A percentile compares a stretch with the other conserved stretches of the same genome.
phyloP scores from a whole-genome alignment of 2,329 filamentous ascomycete genomes.

The Eutypella sp. region DNA sequence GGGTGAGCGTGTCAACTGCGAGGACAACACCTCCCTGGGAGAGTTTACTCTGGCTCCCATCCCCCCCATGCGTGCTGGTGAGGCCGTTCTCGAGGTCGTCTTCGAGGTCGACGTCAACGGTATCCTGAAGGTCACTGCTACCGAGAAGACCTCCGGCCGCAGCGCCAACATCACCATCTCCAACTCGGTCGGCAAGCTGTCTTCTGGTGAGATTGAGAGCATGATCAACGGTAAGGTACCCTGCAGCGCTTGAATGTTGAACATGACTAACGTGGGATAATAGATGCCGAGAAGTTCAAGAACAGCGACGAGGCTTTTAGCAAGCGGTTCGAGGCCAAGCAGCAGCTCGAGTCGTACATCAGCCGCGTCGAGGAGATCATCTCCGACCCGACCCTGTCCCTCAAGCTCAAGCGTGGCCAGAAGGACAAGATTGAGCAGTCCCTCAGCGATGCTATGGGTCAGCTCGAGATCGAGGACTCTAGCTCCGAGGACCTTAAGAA shows the following conservation, averaged over 20 bases:
- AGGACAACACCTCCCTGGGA: constrained; percentile 95
- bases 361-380: constrained; percentile 98
- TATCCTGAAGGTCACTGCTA: constrained; percentile 98
- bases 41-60: constrained; percentile 93
- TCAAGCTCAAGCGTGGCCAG: constrained; percentile 98
- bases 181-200: constrained; percentile 99
- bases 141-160: constrained; percentile 97
- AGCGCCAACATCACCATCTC: constrained; percentile 99
- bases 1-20: constrained; percentile 96
- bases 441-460: constrained; percentile 93
- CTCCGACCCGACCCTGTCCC: constrained; percentile 88
- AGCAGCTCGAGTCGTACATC: constrained; percentile 99
- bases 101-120: constrained; percentile 99
- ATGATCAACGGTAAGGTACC: constrained; percentile 74
- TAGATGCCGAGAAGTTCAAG: constrained; percentile 98
- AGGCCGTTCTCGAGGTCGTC: constrained; percentile 93
- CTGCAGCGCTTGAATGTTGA: neutral
- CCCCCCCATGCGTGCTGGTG: constrained; percentile 85
- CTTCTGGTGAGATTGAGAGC: constrained; percentile 88
- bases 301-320: constrained; percentile 94
- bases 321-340: constrained; percentile 98
- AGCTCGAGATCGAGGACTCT: constrained; percentile 93
- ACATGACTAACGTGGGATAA: constrained; percentile 19
- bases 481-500: constrained; percentile 95
- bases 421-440: constrained; percentile 99